Evolutionary conservation across 2,329 filamentous ascomycete genomes (phyloP).

Genomic region (Zalaria obscura): DNA sequence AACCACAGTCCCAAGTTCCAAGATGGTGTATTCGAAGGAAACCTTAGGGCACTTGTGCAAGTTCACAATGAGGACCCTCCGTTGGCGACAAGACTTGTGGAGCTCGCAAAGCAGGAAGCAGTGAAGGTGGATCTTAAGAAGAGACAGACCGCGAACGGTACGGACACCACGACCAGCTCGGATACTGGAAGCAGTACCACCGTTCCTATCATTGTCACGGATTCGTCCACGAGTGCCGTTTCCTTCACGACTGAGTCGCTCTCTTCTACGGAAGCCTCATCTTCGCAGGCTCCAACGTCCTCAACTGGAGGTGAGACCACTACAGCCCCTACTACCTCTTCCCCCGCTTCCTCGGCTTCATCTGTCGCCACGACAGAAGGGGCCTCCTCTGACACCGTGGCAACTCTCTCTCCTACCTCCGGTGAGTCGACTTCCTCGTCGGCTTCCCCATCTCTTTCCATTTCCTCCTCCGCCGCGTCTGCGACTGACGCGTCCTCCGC

Average conservation of each 20-base stretch:
- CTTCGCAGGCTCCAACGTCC: constrained; percentile 6
- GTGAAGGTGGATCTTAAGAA: constrained; percentile 26
- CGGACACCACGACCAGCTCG: constrained; percentile 1
- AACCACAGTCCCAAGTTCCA: constrained; percentile 48
- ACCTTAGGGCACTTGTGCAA: constrained; percentile 48
- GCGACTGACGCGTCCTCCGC: constrained; percentile 6
- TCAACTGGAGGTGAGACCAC: constrained; percentile 9
- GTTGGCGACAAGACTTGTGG: constrained; percentile 48
- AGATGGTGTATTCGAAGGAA: constrained; percentile 53
- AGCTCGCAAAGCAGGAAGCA: constrained; percentile 40
- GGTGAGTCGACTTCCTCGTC: constrained; percentile 1
- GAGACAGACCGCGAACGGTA: constrained; percentile 18
- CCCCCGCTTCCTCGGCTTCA: constrained; percentile 2
- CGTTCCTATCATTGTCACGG: constrained; percentile 11
- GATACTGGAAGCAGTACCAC: constrained; percentile 8
- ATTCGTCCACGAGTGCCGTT: constrained; percentile 12
- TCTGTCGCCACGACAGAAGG: too few species aligned
- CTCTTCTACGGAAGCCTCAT: constrained; percentile 5
- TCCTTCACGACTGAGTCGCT: constrained; percentile 10
- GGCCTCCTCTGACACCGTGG: constrained; percentile 1
- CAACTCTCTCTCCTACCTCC: constrained; percentile 1
- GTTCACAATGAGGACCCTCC: constrained; percentile 47
- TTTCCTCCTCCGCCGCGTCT: constrained; percentile 1
- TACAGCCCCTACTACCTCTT: constrained; percentile 4
- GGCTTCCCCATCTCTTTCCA: constrained; percentile 3